These are phyloP conservation scores for Fomitopsis schrenkii DNA, from an alignment of 1,284 basidiomycete species.

Conservation along the genomic window DNA sequence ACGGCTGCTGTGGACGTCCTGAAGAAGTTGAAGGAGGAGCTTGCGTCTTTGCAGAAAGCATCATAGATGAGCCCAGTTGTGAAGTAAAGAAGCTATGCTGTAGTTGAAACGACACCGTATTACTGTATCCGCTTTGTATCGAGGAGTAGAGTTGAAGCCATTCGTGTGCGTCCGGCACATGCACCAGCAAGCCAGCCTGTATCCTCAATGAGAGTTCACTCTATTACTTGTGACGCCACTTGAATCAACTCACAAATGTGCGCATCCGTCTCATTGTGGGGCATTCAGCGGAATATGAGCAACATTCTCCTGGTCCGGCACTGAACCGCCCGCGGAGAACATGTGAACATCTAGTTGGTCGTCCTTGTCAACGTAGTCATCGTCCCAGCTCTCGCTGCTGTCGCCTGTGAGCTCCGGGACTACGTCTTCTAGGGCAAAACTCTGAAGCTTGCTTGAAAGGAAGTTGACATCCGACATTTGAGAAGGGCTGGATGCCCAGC, in stretches of 20 bases:
- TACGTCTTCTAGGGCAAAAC: neutral
- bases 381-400: neutral
- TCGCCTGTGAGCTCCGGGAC: neutral
- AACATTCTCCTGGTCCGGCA: too few species aligned
- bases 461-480: neutral
- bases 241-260: too few species aligned
- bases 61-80: neutral
- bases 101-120: neutral
- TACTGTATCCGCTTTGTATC: neutral
- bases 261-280: too few species aligned
- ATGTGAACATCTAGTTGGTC: neutral
- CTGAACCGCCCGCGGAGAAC: too few species aligned
- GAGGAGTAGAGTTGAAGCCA: neutral
- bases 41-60: slow-evolving; percentile 39
- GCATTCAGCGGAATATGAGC: too few species aligned
- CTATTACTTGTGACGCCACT: too few species aligned
- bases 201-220: too few species aligned
- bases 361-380: neutral
- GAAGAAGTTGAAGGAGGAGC: slow-evolving; percentile 59
- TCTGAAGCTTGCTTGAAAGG: too few species aligned
- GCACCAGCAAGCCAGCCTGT: too few species aligned
- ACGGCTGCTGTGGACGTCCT: slow-evolving; percentile 43
- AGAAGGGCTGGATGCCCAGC: neutral
- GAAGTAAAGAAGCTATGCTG: neutral
- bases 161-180: too few species aligned